Evolutionary conservation across 805 yeast species (phyloP), one percentile per base, ranked within the genome.

Genomic region (Lipomyces lipofer): DNA sequence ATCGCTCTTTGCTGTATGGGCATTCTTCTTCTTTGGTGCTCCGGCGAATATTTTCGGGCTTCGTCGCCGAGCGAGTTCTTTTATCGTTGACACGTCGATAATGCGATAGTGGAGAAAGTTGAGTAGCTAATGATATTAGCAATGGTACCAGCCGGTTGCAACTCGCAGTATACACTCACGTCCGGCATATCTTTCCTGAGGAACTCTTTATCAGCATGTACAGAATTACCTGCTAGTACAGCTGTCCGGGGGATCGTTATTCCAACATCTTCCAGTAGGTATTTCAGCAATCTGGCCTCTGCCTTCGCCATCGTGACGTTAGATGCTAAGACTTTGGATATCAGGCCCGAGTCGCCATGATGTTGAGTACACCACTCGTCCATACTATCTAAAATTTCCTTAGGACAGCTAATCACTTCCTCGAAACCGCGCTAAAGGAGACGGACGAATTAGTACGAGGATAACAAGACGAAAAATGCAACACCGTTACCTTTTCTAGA

Each of bases 121-220:
- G 15, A 66, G 46, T 15, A 60, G 74, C 80, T 63, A 80, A 19
- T 54, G 75, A 76, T 38, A 79, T 79, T 35, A 12, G 12, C 13
- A 1, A 21, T 10, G 33, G 10, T 15, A n/a, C 1, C 40, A 44
- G 25, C 12, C 7, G 21, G 1, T 19, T 3, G 13, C 17, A 46
- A 10, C 9, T 15, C 6, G 9, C 2, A 21, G 15, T 9, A 13
- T 7, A 46, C 24, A n/a, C 79, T 69, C 6, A 88, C 84, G 45
- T 77, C 69, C 0, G 98, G 98, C 73, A 94, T 83, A 65, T 92
- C 96, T 49, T 80, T 77, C 67, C 82, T 73, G 85, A 94, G 78
- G 70, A 92, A 94, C 47, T 86, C 76, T 54, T 89, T 79, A 69
- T 94, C 99, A 84, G 88, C 84, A 69, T 94, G 97, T 17, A 94